Evolutionary conservation across 495 filamentous ascomycete genomes (phyloP).

Genomic region (Tuber brumale): DNA sequence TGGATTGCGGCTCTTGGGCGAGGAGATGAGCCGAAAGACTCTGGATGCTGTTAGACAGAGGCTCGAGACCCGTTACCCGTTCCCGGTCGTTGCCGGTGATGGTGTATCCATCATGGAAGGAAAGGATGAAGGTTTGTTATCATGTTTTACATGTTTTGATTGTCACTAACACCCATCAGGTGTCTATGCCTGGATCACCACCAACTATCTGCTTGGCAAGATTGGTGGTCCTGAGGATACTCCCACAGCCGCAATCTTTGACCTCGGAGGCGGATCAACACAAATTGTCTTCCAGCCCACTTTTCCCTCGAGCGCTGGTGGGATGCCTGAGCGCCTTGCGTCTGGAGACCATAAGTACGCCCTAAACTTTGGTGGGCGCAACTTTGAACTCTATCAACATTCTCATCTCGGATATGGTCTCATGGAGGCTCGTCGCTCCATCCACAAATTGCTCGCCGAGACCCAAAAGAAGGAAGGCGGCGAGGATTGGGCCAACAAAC

Average conservation of each 20-base stretch:
- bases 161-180: conserved; percentile 44
- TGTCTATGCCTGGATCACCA: conserved; percentile 99
- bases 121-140: conserved; percentile 60
- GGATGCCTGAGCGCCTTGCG: conserved; percentile 79
- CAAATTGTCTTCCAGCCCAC: conserved; percentile 97
- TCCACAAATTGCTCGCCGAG: conserved; percentile 59
- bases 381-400: conserved; percentile 96
- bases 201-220: conserved; percentile 95
- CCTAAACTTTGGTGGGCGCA: conserved; percentile 78
- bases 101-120: conserved; percentile 96
- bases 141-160: not conserved
- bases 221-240: conserved; percentile 87
- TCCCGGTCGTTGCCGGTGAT: conserved; percentile 82
- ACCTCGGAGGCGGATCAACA: conserved; percentile 91
- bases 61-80: conserved; percentile 85
- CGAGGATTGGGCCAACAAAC: conserved; percentile 54
- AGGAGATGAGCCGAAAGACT: conserved; percentile 75
- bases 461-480: conserved; percentile 42
- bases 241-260: conserved; percentile 87
- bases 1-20: conserved; percentile 74
- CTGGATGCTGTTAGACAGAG: conserved; percentile 74
- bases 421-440: conserved; percentile 82
- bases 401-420: conserved; percentile 96
- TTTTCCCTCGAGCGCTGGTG: conserved; percentile 61
- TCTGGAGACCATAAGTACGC: conserved; percentile 96